Conservation (phyloP, 805 yeast species). For the Candida cerambycidarum region DNA sequence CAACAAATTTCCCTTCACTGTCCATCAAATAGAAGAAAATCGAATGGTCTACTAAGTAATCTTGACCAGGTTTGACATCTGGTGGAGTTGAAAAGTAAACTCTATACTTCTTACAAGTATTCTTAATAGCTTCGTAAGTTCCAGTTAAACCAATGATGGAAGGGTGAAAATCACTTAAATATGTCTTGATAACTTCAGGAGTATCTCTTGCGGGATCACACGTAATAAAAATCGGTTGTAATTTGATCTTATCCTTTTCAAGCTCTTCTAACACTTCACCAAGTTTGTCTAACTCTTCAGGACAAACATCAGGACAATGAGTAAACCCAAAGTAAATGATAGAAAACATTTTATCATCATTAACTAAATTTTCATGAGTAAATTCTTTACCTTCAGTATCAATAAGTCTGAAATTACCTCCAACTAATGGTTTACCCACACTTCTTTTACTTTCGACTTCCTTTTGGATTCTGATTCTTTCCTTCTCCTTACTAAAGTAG, state of each 20-base stretch:
- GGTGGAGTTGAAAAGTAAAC: slow-evolving; percentile 98
- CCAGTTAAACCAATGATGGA: slow-evolving; percentile 91
- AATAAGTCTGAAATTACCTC: slow-evolving; percentile 78
- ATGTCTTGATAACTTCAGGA: slow-evolving; percentile 80
- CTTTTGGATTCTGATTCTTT: slow-evolving; percentile 66
- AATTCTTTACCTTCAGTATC: slow-evolving; percentile 73
- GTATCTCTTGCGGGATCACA: slow-evolving; percentile 97
- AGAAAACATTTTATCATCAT: slow-evolving; percentile 56
- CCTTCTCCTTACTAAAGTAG: slow-evolving; percentile 75
- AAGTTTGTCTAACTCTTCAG: slow-evolving; percentile 93
- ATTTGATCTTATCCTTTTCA: slow-evolving; percentile 48
- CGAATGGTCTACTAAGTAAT: slow-evolving; percentile 94
- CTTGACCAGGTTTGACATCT: slow-evolving; percentile 91
- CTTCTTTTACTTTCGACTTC: slow-evolving; percentile 86
- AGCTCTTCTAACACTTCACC: slow-evolving; percentile 68
- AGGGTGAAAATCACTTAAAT: slow-evolving; percentile 86
- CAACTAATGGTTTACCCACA: slow-evolving; percentile 87
- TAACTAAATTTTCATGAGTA: slow-evolving; percentile 69
- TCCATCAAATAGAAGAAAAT: slow-evolving; percentile 97
- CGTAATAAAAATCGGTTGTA: slow-evolving; percentile 89
- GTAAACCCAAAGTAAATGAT: slow-evolving; percentile 95
- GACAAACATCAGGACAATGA: slow-evolving; percentile 98
- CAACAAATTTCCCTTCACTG: slow-evolving; percentile 95
- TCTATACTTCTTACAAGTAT: slow-evolving; percentile 82
- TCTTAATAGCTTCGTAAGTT: slow-evolving; percentile 78